A percentile compares a stretch with the other conserved stretches of the same genome.
These are phyloP conservation scores for Lodderomyces jiufengensis DNA, from an alignment of 1,139 yeast genomes.

Conservation along the genomic window DNA sequence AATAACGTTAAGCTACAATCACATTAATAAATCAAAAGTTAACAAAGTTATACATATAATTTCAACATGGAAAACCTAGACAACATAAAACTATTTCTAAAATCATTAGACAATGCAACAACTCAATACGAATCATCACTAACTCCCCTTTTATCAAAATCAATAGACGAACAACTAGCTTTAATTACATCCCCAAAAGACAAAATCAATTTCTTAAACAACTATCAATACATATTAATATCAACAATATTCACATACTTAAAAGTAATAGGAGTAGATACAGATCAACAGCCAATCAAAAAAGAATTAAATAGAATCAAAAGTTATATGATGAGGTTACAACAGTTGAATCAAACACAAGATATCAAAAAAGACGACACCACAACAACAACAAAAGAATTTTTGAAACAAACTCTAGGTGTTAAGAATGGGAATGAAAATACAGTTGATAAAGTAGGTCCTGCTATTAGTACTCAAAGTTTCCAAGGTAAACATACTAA, in stretches of 20 bases:
- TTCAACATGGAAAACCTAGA: constrained; percentile 42
- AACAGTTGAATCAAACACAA: constrained; percentile 32
- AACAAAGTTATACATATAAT: too few relatives aligned
- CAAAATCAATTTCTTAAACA: constrained; percentile 33
- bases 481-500: constrained; percentile 61
- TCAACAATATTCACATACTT: constrained; percentile 54
- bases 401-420: constrained; percentile 46
- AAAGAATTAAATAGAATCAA: constrained; percentile 69
- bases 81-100: constrained; percentile 23
- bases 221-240: constrained; percentile 43
- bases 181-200: constrained; percentile 30
- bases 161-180: constrained; percentile 32
- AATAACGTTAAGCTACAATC: too few relatives aligned
- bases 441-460: constrained; percentile 29
- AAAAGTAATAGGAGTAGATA: constrained; percentile 57
- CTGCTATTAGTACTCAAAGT: constrained; percentile 58
- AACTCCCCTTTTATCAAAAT: constrained; percentile 32
- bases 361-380: constrained; percentile 17
- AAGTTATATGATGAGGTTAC: constrained; percentile 60
- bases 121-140: constrained; percentile 27
- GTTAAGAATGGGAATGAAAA: constrained; percentile 29
- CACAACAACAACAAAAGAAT: constrained; percentile 36
- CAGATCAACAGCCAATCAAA: constrained; percentile 60
- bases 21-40: too few relatives aligned
- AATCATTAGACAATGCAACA: constrained; percentile 28